Conservation (phyloP, 2,329 filamentous ascomycete species). For the Venturia asperata region DNA sequence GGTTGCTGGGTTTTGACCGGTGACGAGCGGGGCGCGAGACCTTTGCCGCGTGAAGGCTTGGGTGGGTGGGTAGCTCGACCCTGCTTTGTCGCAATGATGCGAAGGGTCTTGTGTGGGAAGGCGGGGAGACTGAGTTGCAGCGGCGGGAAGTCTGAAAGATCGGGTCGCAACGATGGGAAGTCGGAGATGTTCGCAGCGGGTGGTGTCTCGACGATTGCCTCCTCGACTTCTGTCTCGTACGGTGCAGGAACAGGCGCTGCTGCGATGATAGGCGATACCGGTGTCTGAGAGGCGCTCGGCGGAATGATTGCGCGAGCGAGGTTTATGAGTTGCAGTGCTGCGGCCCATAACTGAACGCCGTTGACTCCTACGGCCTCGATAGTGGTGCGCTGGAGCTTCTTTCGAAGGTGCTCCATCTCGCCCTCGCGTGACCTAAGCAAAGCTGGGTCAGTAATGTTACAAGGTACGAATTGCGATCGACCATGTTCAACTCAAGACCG, state of each 20-base stretch:
- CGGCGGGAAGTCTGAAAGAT: background rate
- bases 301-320: constrained; percentile 28
- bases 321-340: constrained; percentile 29
- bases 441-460: background rate
- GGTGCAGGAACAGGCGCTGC: background rate
- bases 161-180: background rate
- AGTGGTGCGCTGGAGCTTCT: constrained; percentile 34
- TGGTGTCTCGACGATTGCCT: background rate
- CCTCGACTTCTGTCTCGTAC: background rate
- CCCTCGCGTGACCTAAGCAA: background rate
- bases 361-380: constrained; percentile 29
- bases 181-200: background rate
- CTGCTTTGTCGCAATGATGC: background rate
- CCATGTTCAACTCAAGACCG: background rate
- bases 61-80: background rate
- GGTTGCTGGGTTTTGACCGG: background rate
- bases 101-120: background rate
- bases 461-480: background rate
- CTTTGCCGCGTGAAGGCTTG: background rate
- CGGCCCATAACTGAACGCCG: constrained; percentile 34
- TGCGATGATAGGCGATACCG: background rate
- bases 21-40: background rate
- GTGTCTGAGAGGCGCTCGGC: background rate
- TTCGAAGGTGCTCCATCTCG: constrained; percentile 31
- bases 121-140: background rate